Conservation (phyloP, 179 eudicot species). For the Silene noctiflora region DNA sequence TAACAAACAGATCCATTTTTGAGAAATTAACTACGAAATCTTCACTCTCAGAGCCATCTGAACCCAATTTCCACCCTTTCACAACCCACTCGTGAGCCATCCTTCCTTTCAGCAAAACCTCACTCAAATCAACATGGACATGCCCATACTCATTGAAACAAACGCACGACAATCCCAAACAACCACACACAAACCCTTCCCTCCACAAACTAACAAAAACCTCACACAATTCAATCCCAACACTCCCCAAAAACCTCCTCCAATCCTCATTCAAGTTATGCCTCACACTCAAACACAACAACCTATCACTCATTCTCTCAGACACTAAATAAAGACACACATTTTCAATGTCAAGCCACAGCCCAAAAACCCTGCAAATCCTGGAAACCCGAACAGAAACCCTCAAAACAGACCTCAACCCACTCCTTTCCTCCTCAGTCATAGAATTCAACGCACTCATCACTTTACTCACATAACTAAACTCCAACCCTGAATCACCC, state of each 20-base stretch:
- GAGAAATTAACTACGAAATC: slow-evolving; percentile 23
- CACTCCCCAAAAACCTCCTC: slow-evolving; percentile 28
- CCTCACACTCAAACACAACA: slow-evolving; percentile 24
- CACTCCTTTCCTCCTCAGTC: slow-evolving; percentile 44
- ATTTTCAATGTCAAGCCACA: slow-evolving; percentile 58
- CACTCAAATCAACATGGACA: slow-evolving; percentile 46
- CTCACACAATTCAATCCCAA: slow-evolving; percentile 66
- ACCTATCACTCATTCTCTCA: slow-evolving; percentile 35
- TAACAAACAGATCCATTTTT: slow-evolving; percentile 41
- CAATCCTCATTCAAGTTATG: slow-evolving; percentile 10
- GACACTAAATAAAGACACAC: slow-evolving; percentile 48
- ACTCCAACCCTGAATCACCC: slow-evolving; percentile 32
- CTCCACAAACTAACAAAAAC: slow-evolving; percentile 42
- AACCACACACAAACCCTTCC: slow-evolving; percentile 57
- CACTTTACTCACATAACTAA: slow-evolving; percentile 51
- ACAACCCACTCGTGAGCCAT: slow-evolving; percentile 36
- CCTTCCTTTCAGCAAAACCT: slow-evolving; percentile 43
- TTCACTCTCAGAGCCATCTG: slow-evolving; percentile 17
- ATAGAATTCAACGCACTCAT: slow-evolving; percentile 48
- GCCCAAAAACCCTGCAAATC: slow-evolving; percentile 52
- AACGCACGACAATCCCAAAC: slow-evolving; percentile 48
- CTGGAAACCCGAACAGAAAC: slow-evolving; percentile 28
- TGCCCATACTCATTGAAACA: slow-evolving; percentile 58
- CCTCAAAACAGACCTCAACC: slow-evolving; percentile 38
- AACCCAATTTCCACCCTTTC: slow-evolving; percentile 17